Evolutionary conservation across 345 rosid genomes (phyloP), one percentile per base, ranked within the genome.

Genomic region (Diplotaxis tenuifolia): DNA sequence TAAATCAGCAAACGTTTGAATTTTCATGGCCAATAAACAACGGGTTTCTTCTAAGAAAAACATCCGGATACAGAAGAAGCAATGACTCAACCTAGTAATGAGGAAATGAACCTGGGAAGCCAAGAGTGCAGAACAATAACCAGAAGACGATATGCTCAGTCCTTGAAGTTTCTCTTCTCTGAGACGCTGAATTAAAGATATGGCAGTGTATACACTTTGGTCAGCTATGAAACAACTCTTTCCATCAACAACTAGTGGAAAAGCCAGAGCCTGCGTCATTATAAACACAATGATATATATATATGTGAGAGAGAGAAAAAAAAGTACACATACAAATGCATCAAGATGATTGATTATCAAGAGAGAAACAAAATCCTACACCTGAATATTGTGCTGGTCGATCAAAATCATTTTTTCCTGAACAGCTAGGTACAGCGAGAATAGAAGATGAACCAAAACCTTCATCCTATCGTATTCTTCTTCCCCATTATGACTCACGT

Each of bases 181-280:
- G 71, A 89, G 89, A 75, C 86, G 85, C 81, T 89, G 99, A 76
- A 91, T 84, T 23, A 86, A 42, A 95, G 92, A 86, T 91, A 95
- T 67, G 99, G 89, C 76, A 95, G 68, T 29, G 99, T 95, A 95
- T 65, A 97, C 99, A 84, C 97, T 95, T 83, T 95, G 99, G 77
- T 94, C 98, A 59, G 98, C 96, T 81, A 94, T 74, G 20, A 94
- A 78, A 81, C 97, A 94, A 78, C 84, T 89, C 76, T 87, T 90
- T 69, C 98, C 93, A 59, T 83, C 84, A 50, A 79, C 55, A 63
- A 88, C 90, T 34, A 93, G 84, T 58, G 78, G 23, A 84, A 94
- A 94, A 78, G 96, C 89, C 91, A 86, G 78, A 74, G 93, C 98
- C 98, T 89, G 89, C 29, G 0, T 49, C 34, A 65, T 36, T 8